Base-by-base conservation (phyloP, 1,139 yeast species). In the Saccharomyces hybrid region DNA sequence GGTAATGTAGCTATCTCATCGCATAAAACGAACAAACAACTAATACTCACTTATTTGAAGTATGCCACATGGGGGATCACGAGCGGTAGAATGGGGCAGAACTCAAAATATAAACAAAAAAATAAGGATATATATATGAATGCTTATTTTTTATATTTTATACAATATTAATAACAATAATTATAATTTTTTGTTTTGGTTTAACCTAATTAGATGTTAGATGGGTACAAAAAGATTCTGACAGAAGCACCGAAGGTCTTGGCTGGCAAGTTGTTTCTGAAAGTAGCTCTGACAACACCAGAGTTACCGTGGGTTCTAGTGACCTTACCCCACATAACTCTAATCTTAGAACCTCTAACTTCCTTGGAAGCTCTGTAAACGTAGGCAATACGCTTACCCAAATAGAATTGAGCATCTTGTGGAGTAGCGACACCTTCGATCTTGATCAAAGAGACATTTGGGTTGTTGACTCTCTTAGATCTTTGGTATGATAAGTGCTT, bases 401-500 rank as follows among this genome's bases (percentile, higher is more conserved):
- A 85, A 95, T 93, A 93, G 84, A 93, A 93, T 81, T 88, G 86
- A 72, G 99, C 97, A 66, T 91, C 99, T 76, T 88, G 84, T 72
- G 96, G 82, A 75, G 81, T 76, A 69, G 84, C 76, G 71, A 93
- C 98, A 79, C 96, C 96, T 82, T 93, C 96, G 74, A 93, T 86
- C 83, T 91, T 88, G 77, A 93, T 82, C 80, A 93, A 84, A 68
- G 98, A 93, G 73, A 87, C 88, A 82, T 88, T 87, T 78, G 98
- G 97, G 95, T 93, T 88, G 86, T 87, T 89, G 76, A 87, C 89
- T 80, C 85, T 85, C 90, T 91, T 93, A 73, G 97, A 90, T 83
- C 99, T 95, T 84, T 93, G 98, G 96, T 91, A 93, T 73, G 98
- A 91, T 77, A 93, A 78, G 88, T 93, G 98, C 86, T 91, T 91